These are phyloP conservation scores for Rickenella mellea DNA, from an alignment of 768 basidiomycete species.

Conservation along the genomic window DNA sequence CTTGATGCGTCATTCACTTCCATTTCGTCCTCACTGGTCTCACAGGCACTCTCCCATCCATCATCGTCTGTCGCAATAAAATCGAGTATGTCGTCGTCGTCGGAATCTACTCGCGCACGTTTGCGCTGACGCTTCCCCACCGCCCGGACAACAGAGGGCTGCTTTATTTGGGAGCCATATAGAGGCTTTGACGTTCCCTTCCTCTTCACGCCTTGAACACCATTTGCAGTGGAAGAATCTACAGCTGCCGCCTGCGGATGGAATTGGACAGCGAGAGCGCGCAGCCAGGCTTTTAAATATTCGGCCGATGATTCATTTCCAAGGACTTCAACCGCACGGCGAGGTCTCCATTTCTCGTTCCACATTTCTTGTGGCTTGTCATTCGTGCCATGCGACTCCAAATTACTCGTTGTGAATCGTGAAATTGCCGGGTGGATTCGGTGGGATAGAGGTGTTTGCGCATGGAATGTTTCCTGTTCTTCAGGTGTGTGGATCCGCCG, in stretches of 20 bases:
- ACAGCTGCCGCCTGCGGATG: constrained; percentile 6
- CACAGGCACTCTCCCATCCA: no score
- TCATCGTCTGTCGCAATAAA: constrained; percentile 46
- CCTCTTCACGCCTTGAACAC: no score
- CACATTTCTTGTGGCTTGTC: constrained; percentile 39
- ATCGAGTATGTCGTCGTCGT: constrained; percentile 39
- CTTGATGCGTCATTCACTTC: no score
- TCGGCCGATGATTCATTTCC: constrained; percentile 65
- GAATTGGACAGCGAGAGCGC: constrained; percentile 54
- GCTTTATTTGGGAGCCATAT: constrained; percentile 33
- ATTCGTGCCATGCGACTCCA: no score
- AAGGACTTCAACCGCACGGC: constrained; percentile 61
- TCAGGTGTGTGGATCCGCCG: not conserved
- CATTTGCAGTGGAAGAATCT: constrained; percentile 2
- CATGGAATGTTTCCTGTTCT: not conserved
- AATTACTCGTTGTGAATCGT: not conserved
- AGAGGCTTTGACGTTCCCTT: constrained; percentile 12
- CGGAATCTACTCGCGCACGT: constrained; percentile 40
- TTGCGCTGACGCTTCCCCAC: constrained; percentile 38
- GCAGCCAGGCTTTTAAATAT: constrained; percentile 74
- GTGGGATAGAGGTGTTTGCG: not conserved
- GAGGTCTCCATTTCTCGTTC: constrained; percentile 70
- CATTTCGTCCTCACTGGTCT: no score
- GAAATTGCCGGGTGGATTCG: not conserved
- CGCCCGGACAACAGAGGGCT: constrained; percentile 48